Conservation (phyloP, 139 green algal species). For the Coelastrella sp. region DNA sequence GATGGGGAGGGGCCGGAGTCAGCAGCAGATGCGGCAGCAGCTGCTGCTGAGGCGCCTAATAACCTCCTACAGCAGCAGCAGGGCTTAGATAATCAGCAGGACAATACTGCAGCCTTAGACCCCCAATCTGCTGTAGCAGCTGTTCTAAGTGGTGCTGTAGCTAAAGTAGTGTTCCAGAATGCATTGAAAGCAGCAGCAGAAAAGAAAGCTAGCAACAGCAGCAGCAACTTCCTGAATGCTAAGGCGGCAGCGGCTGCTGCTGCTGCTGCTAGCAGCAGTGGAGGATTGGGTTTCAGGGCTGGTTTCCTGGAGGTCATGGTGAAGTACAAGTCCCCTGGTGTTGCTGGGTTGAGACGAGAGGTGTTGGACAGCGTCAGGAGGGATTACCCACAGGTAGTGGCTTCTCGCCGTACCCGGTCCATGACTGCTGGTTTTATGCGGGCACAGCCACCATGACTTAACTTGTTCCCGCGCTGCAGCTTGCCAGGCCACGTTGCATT, state of each 20-base stretch:
- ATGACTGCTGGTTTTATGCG: no score
- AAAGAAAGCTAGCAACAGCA: conserved; percentile 7
- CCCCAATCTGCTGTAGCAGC: conserved; percentile 68
- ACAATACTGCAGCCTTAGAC: neutral
- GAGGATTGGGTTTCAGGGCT: conserved; percentile 20
- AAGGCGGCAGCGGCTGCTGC: conserved; percentile 12
- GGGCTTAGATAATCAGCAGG: neutral
- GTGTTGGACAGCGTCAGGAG: conserved; percentile 66
- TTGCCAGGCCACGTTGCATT: no score
- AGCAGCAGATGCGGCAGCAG: neutral
- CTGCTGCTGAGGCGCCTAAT: conserved; percentile 1
- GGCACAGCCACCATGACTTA: no score
- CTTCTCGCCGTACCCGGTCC: no score
- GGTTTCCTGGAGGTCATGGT: conserved; percentile 72
- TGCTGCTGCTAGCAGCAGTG: conserved; percentile 1
- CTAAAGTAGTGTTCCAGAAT: conserved; percentile 65
- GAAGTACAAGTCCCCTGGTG: conserved; percentile 68
- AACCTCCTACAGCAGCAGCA: conserved; percentile 30
- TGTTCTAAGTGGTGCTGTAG: conserved; percentile 80
- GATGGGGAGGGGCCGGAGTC: conserved; percentile 36
- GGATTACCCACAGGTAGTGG: no score
- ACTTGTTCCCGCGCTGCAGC: no score
- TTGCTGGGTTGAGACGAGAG: conserved; percentile 50
- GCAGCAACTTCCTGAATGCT: conserved; percentile 31
- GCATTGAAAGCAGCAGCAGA: conserved; percentile 66